phyloP scores from a whole-genome alignment of 257 asterid species.

The Orobanche coerulescens region DNA sequence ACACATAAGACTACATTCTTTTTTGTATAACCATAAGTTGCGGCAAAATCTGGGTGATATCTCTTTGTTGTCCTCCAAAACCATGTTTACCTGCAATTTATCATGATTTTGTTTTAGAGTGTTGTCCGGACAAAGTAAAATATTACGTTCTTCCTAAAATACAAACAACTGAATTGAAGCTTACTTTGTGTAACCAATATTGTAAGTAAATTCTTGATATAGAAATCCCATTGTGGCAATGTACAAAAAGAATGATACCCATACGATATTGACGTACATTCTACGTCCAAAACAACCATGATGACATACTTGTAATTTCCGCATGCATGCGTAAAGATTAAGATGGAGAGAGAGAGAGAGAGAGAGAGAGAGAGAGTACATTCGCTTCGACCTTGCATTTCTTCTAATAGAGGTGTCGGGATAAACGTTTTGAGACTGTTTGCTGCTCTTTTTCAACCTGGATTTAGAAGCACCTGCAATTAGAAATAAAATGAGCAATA shows the following conservation, averaged over 20 bases:
- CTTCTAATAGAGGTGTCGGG: conserved; percentile 33
- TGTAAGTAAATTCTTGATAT: no score
- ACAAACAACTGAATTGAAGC: no score
- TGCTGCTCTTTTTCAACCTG: conserved; percentile 37
- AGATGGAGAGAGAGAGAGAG: conserved; percentile 13
- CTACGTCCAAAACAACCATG: background rate
- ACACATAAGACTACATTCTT: conserved; percentile 1
- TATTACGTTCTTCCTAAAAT: no score
- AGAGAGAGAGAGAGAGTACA: conserved; percentile 29
- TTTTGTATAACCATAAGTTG: background rate
- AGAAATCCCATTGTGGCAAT: no score
- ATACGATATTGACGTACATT: no score
- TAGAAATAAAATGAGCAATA: background rate
- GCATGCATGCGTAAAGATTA: background rate
- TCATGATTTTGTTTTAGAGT: background rate
- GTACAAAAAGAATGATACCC: no score
- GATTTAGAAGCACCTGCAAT: conserved; percentile 58
- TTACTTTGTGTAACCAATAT: no score
- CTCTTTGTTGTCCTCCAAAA: background rate
- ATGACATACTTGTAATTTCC: background rate
- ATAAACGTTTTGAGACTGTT: conserved; percentile 25
- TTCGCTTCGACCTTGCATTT: conserved; percentile 38
- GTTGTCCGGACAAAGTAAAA: background rate
- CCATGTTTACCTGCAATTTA: conserved; percentile 31
- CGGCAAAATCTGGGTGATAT: background rate